phyloP scores from a whole-genome alignment of 495 filamentous ascomycete genomes.

The Immersiella caudata region DNA sequence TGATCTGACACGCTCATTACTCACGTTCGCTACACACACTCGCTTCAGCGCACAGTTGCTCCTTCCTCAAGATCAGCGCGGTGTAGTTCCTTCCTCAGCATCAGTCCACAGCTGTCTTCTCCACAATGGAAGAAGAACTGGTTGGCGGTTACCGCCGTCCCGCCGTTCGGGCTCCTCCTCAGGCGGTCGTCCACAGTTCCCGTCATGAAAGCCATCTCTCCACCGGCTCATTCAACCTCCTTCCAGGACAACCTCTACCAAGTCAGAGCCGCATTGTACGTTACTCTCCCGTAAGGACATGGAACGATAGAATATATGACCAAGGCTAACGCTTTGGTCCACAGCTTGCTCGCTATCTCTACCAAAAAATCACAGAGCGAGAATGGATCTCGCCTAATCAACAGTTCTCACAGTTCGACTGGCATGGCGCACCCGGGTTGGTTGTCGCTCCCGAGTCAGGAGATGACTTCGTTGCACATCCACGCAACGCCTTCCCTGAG shows the following conservation, averaged over 20 bases:
- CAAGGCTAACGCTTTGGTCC: background rate
- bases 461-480: background rate
- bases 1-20: background rate
- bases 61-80: background rate
- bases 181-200: background rate
- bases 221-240: background rate
- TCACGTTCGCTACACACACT: background rate
- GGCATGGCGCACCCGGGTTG: background rate
- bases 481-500: background rate
- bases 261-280: background rate
- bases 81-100: background rate
- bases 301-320: background rate
- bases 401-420: background rate
- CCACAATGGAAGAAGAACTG: background rate
- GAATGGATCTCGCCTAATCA: background rate
- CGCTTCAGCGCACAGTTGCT: background rate
- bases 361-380: background rate
- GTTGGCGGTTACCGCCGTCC: background rate
- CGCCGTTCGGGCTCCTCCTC: background rate
- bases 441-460: background rate
- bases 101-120: background rate
- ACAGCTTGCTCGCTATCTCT: background rate
- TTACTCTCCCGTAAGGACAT: background rate
- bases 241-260: background rate
- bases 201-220: background rate